Evolutionary conservation across 306 rosid species (phyloP).

Genomic region (Cyclanthera cordifolia): DNA sequence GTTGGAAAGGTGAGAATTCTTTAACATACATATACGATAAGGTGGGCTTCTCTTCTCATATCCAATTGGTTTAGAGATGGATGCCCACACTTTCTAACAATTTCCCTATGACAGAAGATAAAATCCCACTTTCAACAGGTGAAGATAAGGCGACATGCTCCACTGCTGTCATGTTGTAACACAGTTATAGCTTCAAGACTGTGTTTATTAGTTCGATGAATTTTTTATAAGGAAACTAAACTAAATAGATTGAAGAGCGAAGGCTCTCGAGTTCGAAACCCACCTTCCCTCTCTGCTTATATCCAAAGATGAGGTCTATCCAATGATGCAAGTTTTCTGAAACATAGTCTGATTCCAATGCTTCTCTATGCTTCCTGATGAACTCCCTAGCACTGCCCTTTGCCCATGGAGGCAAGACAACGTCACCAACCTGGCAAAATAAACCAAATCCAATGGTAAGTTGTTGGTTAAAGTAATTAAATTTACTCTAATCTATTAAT

Average conservation of each 20-base stretch:
- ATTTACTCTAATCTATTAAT: no score
- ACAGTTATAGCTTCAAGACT: not conserved
- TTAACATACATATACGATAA: no score
- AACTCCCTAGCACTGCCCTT: slow-evolving; percentile 88
- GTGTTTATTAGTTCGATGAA: not conserved
- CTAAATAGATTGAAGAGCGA: not conserved
- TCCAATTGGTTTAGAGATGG: no score
- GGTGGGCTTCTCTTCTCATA: no score
- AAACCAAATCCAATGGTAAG: slow-evolving; percentile 8
- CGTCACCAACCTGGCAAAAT: slow-evolving; percentile 72
- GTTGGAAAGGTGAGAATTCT: no score
- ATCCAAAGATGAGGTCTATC: slow-evolving; percentile 97
- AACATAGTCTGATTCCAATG: slow-evolving; percentile 83
- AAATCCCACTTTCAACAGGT: not conserved
- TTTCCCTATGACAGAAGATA: slow-evolving; percentile 4
- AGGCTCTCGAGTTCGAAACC: slow-evolving; percentile 21
- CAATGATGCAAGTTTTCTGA: slow-evolving; percentile 95
- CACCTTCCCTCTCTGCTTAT: slow-evolving; percentile 99
- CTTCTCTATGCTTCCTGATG: slow-evolving; percentile 95
- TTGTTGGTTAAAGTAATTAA: no score
- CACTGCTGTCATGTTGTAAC: not conserved
- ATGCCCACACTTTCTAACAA: no score
- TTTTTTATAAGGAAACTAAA: not conserved
- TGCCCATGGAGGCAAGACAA: slow-evolving; percentile 89
- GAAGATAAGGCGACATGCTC: not conserved